phyloP scores from a whole-genome alignment of 805 yeast genomes.

The Nakazawaea anatomiae region DNA sequence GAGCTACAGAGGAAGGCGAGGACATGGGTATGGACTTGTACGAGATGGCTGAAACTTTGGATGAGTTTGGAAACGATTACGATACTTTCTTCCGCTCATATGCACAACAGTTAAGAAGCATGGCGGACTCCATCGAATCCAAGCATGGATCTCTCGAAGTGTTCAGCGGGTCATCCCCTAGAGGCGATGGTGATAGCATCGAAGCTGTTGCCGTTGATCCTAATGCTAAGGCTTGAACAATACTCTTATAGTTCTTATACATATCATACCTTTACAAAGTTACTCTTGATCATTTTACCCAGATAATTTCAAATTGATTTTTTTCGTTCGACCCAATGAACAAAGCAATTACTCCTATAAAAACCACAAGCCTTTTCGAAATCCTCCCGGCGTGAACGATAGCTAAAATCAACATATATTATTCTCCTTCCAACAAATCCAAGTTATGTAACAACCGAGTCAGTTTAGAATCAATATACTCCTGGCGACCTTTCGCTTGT shows the following conservation, averaged over 20 bases:
- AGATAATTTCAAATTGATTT: no score
- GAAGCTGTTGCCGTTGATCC: not conserved
- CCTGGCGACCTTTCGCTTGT: not conserved
- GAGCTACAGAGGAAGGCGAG: constrained; percentile 40
- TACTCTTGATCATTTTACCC: no score
- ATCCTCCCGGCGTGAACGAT: not conserved
- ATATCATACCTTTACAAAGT: no score
- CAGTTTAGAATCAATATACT: not conserved
- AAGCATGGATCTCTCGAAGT: constrained; percentile 12
- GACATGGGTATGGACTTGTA: constrained; percentile 44
- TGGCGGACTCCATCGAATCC: constrained; percentile 15
- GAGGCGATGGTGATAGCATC: not conserved
- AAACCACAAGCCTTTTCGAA: no score
- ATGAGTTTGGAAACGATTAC: constrained; percentile 26
- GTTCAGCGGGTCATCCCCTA: constrained; percentile 2
- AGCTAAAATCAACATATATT: not conserved
- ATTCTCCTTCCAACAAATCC: not conserved
- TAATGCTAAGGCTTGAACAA: not conserved
- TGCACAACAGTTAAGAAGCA: constrained; percentile 16
- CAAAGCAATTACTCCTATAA: no score
- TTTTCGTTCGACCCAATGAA: no score
- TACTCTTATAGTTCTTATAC: no score
- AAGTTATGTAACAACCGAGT: not conserved
- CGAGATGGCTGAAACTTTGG: constrained; percentile 45
- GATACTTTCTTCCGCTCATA: constrained; percentile 21